Base-by-base conservation (phyloP, 1,139 yeast genomes). In the Arxiozyma heterogenica region DNA sequence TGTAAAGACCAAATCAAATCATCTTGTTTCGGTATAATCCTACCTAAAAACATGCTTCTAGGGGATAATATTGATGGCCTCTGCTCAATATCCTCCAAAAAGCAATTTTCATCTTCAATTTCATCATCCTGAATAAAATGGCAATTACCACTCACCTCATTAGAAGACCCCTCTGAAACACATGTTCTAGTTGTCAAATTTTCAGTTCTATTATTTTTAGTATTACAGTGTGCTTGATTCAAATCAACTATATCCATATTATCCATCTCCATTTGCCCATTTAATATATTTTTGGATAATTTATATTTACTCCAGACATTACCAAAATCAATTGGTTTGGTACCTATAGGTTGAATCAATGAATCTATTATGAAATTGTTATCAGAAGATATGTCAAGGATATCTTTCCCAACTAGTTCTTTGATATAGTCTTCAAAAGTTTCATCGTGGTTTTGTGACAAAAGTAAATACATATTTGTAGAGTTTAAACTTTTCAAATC, bases 1-100 rank as follows among this genome's bases (percentile, higher is more conserved):
- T 93, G 98, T 53, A 93, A 75, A 6, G 95, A 86, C 96, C 97
- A 90, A 41, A 89, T 83, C 34, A 93, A 87, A 67, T 93, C 98
- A 66, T 91, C 97, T 59, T 88, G 95, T 57, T 89, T 79, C 1
- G 97, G 96, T 12, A 89, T 79, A 20, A 90, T 79, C 25, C 84
- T 83, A 1, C 96, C 95, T 55, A 84, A 80, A 39, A 83, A 77
- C 65, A 88, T 87, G 51, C 75, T 76, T 57, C 96, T 75, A 7
- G 90, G 91, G 0, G 74, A 69, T 2, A 74, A 66, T 2, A 67
- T 61, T 12, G 54, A 45, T 15, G 60, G 61, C 34, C 50, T 51
- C 23, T 58, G 52, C 27, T 58, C 55, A n/a, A 53, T 47, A 15
- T 57, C 58, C n/a, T 53, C 56, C 9, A 53, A 30, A 44, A 63